Evolutionary conservation across 257 asterid species (phyloP).

Genomic region (Anisodus tanguticus): DNA sequence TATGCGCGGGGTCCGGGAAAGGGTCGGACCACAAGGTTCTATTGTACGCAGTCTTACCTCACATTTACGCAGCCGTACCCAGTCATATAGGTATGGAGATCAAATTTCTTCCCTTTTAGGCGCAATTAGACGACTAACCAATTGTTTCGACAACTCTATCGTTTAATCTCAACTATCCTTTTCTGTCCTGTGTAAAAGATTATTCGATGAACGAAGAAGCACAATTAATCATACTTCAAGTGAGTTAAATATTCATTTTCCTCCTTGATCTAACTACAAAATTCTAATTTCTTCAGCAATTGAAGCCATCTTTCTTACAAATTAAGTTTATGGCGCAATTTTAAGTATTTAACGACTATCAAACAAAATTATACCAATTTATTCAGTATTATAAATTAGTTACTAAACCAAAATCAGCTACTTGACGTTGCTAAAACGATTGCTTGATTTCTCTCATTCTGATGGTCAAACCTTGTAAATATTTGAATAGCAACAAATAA

Average conservation of each 20-base stretch:
- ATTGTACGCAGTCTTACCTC: no score
- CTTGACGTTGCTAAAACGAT: not conserved
- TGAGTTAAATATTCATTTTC: not conserved
- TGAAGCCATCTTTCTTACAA: not conserved
- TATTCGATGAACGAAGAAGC: not conserved
- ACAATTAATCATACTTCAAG: not conserved
- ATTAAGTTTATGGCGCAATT: not conserved
- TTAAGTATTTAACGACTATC: not conserved
- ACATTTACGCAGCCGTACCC: no score
- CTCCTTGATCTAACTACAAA: not conserved
- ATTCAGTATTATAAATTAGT: not conserved
- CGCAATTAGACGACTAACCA: not conserved
- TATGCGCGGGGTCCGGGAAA: no score
- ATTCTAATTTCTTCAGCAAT: not conserved
- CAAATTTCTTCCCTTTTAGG: not conserved
- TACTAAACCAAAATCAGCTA: not conserved
- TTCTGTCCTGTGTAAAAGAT: not conserved
- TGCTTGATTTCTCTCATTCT: not conserved
- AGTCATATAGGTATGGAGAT: not conserved
- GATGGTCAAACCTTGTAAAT: not conserved
- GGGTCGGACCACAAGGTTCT: no score
- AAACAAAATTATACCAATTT: not conserved
- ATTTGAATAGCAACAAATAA: not conserved
- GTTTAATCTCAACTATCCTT: not conserved
- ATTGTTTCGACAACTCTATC: not conserved